Evolutionary conservation across 2,329 filamentous ascomycete genomes (phyloP), one percentile per base, ranked within the genome.

Genomic region (Penicillium sp.): DNA sequence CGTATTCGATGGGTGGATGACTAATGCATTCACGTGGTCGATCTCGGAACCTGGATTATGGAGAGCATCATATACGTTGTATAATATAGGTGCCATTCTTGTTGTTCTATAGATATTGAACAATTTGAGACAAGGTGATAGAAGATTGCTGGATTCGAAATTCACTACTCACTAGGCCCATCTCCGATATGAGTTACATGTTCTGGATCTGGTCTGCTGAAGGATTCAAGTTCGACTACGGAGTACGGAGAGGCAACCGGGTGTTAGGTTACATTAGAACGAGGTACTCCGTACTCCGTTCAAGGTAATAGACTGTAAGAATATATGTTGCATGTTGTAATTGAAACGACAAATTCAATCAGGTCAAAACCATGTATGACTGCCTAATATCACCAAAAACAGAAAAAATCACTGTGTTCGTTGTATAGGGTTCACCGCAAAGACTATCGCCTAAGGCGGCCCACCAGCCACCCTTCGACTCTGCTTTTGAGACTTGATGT

Each of bases 1-100:
- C 32, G 30, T 46, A 13, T 38, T 54, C 19, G 46, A 50, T 50
- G 49, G 44, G 46, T 29, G 19, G 50, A 43, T 53, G 50, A 53
- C 50, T 42, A 47, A 53, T 41, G 5, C 16, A 4, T 42, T 53
- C 50, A 35, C 36, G 50, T 48, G 50, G 47, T 7, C 6, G 35
- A 14, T 13, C 36, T n/a, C 35, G 16, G 14, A 19, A 11, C 9
- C n/a, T 39, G 9, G 2, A 18, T 19, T 2, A 13, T 34, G 5
- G 4, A 34, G 13, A 6, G 11, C 14, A 13, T 5, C 3, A 23
- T 23, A 23, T 23, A 23, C 23, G n/a, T n/a, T n/a, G n/a, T n/a
- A n/a, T n/a, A 23, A 23, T 23, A 23, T 23, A 23, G 23, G 23
- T 5, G 23, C 5, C 3, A 3, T 23, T 23, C 8, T 30, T 30